Evolutionary conservation across 805 yeast genomes (phyloP), one percentile per base, ranked within the genome.

Genomic region (Saccharomycopsis olivae): DNA sequence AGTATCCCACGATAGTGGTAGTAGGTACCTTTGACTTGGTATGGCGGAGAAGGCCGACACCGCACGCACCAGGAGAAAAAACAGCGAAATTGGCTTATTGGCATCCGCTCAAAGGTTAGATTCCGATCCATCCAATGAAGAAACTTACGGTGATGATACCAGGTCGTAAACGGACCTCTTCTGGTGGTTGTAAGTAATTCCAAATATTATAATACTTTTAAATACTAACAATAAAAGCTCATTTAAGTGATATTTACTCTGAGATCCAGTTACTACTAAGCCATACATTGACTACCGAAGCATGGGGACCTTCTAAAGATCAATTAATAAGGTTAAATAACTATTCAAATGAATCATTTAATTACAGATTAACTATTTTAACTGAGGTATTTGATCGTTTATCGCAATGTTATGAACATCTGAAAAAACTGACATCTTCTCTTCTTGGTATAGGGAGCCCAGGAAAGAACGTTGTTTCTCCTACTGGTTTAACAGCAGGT

Each of bases 211-310:
- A n/a, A n/a, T n/a, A n/a, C n/a, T n/a, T n/a, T n/a, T n/a, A n/a
- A 23, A 23, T 23, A 23, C 10, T 23, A 23, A 23, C 25, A 23
- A 23, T 23, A 10, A 23, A 10, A 23, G 10, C n/a, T 6, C 25
- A 23, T 23, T 23, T 23, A 23, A 23, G 25, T 23, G 50, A 36
- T 5, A 38, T 19, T n/a, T 53, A 51, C 18, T 41, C 41, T 8
- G 49, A 51, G 16, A 55, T 61, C n/a, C 37, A 42, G 3, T 43
- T 36, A 9, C 36, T 48, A 5, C 43, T 44, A 17, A 35, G 30
- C 18, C 41, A 42, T 14, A 16, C 41, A 3, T 11, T 39, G 5
- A 38, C 31, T 15, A 15, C 20, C 8, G 46, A 42, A n/a, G 25
- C 46, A 8, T 38, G 43, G 46, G 46, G 43, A 15, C 46, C 46